Conservation (phyloP, 2,329 filamentous ascomycete genomes). For the Coniella vitis region DNA sequence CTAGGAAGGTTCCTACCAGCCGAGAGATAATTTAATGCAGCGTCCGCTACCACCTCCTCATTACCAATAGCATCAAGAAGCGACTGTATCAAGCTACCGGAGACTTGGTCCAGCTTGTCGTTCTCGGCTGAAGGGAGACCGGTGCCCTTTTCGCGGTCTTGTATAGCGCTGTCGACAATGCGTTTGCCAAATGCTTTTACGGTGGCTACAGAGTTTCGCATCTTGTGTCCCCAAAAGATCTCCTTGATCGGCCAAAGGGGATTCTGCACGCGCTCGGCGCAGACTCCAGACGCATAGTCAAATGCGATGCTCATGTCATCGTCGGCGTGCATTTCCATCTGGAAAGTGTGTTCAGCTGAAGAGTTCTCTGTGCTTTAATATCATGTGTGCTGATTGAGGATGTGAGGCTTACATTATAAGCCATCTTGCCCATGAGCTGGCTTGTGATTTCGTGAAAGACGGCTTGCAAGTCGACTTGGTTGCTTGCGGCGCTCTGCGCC, state of each 20-base stretch:
- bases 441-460: conserved; percentile 59
- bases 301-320: conserved; percentile 56
- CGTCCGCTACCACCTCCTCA: conserved; percentile 52
- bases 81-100: conserved; percentile 53
- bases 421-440: conserved; percentile 60
- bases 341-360: neutral
- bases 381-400: neutral
- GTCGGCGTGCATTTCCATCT: conserved; percentile 59
- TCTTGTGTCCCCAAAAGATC: conserved; percentile 37
- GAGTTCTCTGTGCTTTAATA: neutral
- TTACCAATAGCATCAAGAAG: conserved; percentile 50
- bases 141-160: conserved; percentile 26
- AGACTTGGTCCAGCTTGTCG: conserved; percentile 32
- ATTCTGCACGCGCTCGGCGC: conserved; percentile 58
- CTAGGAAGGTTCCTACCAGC: conserved; percentile 33
- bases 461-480: conserved; percentile 48
- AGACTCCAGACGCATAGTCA: conserved; percentile 54
- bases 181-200: conserved; percentile 49
- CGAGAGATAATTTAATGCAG: conserved; percentile 60
- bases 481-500: conserved; percentile 20
- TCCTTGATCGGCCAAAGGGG: conserved; percentile 57
- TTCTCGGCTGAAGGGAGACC: conserved; percentile 13
- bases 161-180: conserved; percentile 49
- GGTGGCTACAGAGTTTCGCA: conserved; percentile 41
- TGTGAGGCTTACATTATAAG: conserved; percentile 44